Base-by-base conservation (phyloP, 208 protist genomes). In the Trypanosoma melophagium region DNA sequence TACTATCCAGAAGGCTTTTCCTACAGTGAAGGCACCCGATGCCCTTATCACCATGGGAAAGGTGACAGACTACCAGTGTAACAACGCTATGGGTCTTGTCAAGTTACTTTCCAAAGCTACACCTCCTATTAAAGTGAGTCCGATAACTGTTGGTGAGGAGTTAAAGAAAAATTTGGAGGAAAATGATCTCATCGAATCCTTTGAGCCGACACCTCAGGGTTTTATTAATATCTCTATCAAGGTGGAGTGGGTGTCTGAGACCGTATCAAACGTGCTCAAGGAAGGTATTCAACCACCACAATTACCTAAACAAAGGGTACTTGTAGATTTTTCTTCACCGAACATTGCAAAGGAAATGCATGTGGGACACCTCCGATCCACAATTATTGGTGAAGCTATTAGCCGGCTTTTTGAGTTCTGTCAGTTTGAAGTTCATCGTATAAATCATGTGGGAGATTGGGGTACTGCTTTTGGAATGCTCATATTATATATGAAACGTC, bases 261-360 rank as follows among this genome's bases (percentile, higher is more conserved):
- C 74, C 41, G 81, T 95, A 47, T 47, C 60, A 28, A 41, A 79
- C 49, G 76, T 94, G 42, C 76, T 95, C 13, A 66, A 52, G 47
- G 58, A 81, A 44, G 90, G 87, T 65, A 85, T 96, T 61, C 56
- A 69, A 60, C 89, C 87, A n/a, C 88, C 92, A 25, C 55, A 63
- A 25, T 61, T 93, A 54, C 64, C 79, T 51, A 66, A 75, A 69
- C 74, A 88, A 71, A 78, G 70, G 24, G 81, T 99, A 17, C 73
- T 98, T 56, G 92, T 99, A 13, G 98, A 99, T 83, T 99, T 98
- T 83, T 98, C 96, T 0, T 98, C 96, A 51, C 98, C 98, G 40
- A 99, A 99, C 82, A 97, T 99, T 65, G 98, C 98, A 40, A 99
- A 99, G 87, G 93, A 98, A 71, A 99, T 99, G 97, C 98, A 99